A percentile compares a stretch with the other conserved stretches of the same genome.
Conservation (phyloP, 345 rosid genomes). For the Combretum micranthum region DNA sequence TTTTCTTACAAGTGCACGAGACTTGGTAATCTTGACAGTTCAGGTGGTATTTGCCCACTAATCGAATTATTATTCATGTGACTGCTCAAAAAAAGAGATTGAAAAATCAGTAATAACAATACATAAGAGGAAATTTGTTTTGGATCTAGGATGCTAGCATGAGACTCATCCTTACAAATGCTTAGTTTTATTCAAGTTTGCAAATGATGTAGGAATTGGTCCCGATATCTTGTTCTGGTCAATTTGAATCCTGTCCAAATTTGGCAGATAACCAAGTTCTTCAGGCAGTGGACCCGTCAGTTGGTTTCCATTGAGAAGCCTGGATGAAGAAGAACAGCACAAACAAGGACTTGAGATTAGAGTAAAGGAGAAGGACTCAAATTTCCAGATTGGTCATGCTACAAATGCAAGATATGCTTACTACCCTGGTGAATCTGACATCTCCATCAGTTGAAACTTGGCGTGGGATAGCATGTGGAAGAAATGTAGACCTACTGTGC, state of each 20-base stretch:
- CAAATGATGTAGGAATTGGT: conserved; percentile 72
- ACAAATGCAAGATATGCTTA: too few relatives aligned
- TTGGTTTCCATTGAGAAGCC: conserved; percentile 84
- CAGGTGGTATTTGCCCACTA: conserved; percentile 86
- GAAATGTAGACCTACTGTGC: too few relatives aligned
- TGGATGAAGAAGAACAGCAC: conserved; percentile 42
- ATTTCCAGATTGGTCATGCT: too few relatives aligned
- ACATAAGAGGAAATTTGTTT: not conserved
- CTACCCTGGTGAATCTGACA: too few relatives aligned
- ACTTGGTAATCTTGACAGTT: conserved; percentile 54
- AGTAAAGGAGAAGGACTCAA: too few relatives aligned
- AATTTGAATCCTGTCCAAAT: conserved; percentile 73
- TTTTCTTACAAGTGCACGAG: conserved; percentile 95
- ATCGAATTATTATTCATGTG: conserved; percentile 97
- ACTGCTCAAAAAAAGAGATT: conserved; percentile 37
- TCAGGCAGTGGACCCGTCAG: conserved; percentile 76
- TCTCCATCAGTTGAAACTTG: too few relatives aligned
- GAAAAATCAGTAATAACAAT: not conserved
- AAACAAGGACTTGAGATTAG: too few relatives aligned
- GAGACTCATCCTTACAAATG: conserved; percentile 91
- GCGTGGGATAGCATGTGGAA: too few relatives aligned
- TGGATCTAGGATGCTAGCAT: conserved; percentile 13
- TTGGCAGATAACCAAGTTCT: conserved; percentile 83
- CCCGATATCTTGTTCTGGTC: conserved; percentile 79
- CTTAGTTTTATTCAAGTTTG: conserved; percentile 49